Base-by-base conservation (phyloP, 768 basidiomycete genomes). In the Termitomyces sp. region DNA sequence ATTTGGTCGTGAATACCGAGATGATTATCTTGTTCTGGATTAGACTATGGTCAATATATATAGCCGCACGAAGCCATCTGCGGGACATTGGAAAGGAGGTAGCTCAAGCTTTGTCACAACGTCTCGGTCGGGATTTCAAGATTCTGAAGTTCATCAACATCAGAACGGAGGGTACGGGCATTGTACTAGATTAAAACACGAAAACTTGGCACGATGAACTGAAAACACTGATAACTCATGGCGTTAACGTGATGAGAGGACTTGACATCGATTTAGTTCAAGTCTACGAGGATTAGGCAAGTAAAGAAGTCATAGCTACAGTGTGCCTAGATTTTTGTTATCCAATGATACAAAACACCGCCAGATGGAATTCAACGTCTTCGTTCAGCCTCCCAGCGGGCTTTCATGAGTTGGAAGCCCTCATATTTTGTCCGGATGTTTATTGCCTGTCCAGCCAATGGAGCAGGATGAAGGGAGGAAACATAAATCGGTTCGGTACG, bases 361-460 rank as follows among this genome's bases (percentile, higher is more conserved):
- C 55, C 56, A 36, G 61, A 58, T 24, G 55, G 54, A 46, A 54
- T 57, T 59, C 68, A 64, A 39, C 75, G 75, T 46, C 64, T 68
- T 59, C 77, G 79, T 67, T 90, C 87, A 44, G 80, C 82, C 24
- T 85, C 82, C 92, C 91, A 93, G 42, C 88, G 82, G 24, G 87
- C 82, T 55, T 81, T 81, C 77, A 93, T 86, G 50, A 88, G 72
- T 59, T 79, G 78, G 49, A 84, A 77, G 14, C 91, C 90, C 65
- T 91, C 87, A 27, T 79, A 73, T 68, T 82, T 81, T 43, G 89
- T 82, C 37, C 81, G 83, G 37, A 90, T 71, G 36, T 68, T 68
- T 50, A 77, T 64, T 0, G 82, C 70, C 10, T 87, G 79, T 3
- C 80, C 67, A 22, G 82, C 68, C 34, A 86, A 68, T 59, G 86